Base-by-base conservation (phyloP, 1,284 basidiomycete species). In the Cutaneotrichosporon cutaneum region DNA sequence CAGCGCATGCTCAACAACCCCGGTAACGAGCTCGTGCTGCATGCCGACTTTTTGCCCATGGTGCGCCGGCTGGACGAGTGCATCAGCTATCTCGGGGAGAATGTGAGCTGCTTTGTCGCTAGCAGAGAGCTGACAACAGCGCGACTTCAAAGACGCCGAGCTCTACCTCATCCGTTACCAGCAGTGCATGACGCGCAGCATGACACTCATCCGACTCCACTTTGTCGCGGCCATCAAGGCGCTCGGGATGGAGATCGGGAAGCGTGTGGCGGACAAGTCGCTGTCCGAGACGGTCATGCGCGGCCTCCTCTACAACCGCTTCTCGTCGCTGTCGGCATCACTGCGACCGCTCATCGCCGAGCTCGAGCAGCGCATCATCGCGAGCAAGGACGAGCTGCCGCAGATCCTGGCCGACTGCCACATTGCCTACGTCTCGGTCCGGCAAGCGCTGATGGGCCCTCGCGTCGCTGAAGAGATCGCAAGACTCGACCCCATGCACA, bases 201-300 rank as follows among this genome's bases (percentile, higher is more conserved):
- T 96, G 93, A 95, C 92, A 0, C 83, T 97, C 56, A 92, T 96
- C 81, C 94, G 90, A 75, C 92, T 96, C 85, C 92, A 89, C 79
- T 94, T 95, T 71, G 87, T 94, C 24, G 88, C 89, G 4, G 88
- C 89, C 2, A 82, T 96, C 13, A 84, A 87, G 59, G 85, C 87
- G 1, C 82, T 94, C 13, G 86, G 87, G 1, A 79, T 85, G 24
- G 90, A 95, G 68, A 84, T 94, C 14, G 84, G 84, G 2, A 88
- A 84, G 68, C 85, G 90, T 10, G 75, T 93, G 53, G 82, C 83
- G 0, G 90, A 92, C 68, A 89, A 88, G 88, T 87, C 90, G 58
- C 84, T 94, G 22, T 94, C 92, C 0, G 82, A 86, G 10, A 92
- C 89, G 1, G 90, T 92, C 0, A 86, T 89, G 68, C 85, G 85